Evolutionary conservation across 1,139 yeast species (phyloP).

Genomic region (Geotrichum klebahnii): DNA sequence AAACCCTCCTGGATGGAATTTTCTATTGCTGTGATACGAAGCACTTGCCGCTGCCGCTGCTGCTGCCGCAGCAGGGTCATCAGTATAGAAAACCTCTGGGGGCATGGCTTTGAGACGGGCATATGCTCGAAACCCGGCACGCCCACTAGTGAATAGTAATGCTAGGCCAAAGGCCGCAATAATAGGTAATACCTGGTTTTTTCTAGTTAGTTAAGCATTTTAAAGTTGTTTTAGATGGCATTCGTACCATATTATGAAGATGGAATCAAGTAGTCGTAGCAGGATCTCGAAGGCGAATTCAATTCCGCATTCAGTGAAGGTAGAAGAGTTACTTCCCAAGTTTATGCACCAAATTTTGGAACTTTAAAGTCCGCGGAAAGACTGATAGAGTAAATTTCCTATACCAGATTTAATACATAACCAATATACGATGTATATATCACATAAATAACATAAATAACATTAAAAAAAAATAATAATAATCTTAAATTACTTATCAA

Average conservation of each 20-base stretch:
- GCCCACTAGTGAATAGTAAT: conserved; percentile 30
- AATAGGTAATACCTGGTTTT: conserved; percentile 26
- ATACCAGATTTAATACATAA: neutral
- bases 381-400: no score
- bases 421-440: no score
- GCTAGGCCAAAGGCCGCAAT: conserved; percentile 31
- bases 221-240: no score
- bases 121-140: conserved; percentile 39
- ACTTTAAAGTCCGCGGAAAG: no score
- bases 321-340: no score
- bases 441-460: neutral
- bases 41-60: conserved; percentile 20
- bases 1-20: conserved; percentile 38
- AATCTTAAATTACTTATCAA: conserved; percentile 16
- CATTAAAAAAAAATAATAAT: neutral
- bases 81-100: conserved; percentile 32
- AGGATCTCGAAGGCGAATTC: no score
- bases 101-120: conserved; percentile 34
- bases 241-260: no score
- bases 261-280: no score
- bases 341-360: no score
- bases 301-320: no score
- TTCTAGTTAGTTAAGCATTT: no score
- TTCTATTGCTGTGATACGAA: conserved; percentile 20
- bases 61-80: conserved; percentile 25